A percentile compares a stretch with the other conserved stretches of the same genome.
These are phyloP conservation scores for Alternaria brassicae DNA, from an alignment of 2,329 filamentous ascomycete genomes.

Conservation along the genomic window DNA sequence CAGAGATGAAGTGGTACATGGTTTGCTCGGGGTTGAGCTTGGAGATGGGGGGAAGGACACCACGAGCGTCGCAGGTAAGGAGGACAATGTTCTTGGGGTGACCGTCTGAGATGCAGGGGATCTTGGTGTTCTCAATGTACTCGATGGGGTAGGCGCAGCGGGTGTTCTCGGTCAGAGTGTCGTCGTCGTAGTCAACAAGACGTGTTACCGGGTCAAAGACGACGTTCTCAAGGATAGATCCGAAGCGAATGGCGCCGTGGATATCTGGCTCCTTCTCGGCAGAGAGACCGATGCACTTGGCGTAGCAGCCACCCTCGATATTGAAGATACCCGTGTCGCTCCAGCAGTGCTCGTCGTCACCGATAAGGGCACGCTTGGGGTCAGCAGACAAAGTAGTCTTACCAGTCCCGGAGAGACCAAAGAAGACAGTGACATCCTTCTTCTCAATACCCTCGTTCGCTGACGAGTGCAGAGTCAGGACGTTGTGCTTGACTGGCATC, in stretches of 20 bases:
- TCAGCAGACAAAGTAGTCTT: conserved; percentile 99
- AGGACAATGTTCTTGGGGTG: conserved; percentile 98
- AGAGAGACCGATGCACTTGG: conserved; percentile 96
- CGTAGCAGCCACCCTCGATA: conserved; percentile 99
- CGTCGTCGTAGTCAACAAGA: conserved; percentile 93
- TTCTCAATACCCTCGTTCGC: conserved; percentile 88
- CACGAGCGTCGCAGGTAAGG: conserved; percentile 95
- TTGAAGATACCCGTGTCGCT: conserved; percentile 97
- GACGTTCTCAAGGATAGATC: conserved; percentile 97
- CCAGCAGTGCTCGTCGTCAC: conserved; percentile 99
- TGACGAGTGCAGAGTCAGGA: conserved; percentile 96
- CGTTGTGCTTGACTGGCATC: conserved; percentile 99
- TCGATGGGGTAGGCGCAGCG: conserved; percentile 98
- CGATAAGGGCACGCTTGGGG: conserved; percentile 93
- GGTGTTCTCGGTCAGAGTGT: conserved; percentile 96
- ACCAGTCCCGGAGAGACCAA: conserved; percentile 96
- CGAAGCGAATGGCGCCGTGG: conserved; percentile 92
- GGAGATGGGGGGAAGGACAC: conserved; percentile 96
- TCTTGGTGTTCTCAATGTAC: conserved; percentile 99
- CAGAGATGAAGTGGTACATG: conserved; percentile 99
- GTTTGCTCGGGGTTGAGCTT: conserved; percentile 94
- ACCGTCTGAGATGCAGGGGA: conserved; percentile 85
- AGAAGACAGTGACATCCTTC: conserved; percentile 98
- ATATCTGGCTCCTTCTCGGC: conserved; percentile 99
- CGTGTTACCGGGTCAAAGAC: conserved; percentile 93